phyloP scores from a whole-genome alignment of 768 basidiomycete species.

The Amanita exitialis region DNA sequence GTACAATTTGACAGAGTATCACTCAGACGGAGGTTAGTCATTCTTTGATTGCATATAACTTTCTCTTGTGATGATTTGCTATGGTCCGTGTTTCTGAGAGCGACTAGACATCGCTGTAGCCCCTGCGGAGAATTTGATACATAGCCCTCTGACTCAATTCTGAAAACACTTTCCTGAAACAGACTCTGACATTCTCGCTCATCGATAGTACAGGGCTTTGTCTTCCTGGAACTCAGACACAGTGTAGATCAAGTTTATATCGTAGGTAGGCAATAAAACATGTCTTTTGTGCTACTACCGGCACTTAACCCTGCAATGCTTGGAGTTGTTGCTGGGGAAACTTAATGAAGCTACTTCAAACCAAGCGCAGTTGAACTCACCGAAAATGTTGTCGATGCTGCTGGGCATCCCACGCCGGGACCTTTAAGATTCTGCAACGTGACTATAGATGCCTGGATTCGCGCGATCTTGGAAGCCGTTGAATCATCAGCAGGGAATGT shows the following conservation, averaged over 20 bases:
- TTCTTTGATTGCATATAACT: too few relatives aligned
- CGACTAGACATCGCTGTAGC: constrained; percentile 76
- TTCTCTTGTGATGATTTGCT: constrained; percentile 36
- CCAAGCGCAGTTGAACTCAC: constrained; percentile 65
- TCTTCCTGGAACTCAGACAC: too few relatives aligned
- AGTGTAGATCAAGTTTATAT: too few relatives aligned
- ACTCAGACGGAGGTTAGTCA: neutral
- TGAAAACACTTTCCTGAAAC: neutral
- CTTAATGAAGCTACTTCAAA: constrained; percentile 22
- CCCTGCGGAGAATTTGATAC: too few relatives aligned
- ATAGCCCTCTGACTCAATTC: constrained; percentile 53
- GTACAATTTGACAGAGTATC: too few relatives aligned
- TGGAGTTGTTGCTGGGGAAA: constrained; percentile 11
- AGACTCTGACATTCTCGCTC: neutral
- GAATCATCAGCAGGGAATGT: constrained; percentile 57
- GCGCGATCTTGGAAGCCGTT: constrained; percentile 39
- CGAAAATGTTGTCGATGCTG: too few relatives aligned
- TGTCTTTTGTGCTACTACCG: too few relatives aligned
- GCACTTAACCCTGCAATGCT: too few relatives aligned
- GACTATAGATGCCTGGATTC: constrained; percentile 48
- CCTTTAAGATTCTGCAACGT: too few relatives aligned
- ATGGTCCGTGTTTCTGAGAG: constrained; percentile 95
- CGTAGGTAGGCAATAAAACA: too few relatives aligned
- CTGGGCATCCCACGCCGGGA: too few relatives aligned
- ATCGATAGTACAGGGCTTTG: neutral